Base-by-base conservation (phyloP, 768 basidiomycete genomes). In the Leccinum subtestaceum region DNA sequence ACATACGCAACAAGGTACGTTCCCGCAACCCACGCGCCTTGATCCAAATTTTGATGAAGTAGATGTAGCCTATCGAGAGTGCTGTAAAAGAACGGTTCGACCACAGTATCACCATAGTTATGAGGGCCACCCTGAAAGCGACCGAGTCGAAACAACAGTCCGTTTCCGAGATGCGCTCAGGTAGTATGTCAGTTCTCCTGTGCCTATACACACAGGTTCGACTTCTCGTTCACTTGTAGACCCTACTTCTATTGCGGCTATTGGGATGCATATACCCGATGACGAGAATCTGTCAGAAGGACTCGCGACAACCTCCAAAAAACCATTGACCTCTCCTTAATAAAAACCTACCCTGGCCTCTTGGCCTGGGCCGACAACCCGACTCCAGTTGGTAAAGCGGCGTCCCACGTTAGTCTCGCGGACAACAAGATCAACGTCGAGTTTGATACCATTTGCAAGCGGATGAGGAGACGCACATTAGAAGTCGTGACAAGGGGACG, bases 61-160 rank as follows among this genome's bases (percentile, higher is more conserved):
- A 95, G 93, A 31, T 31, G 10, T 31, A 65, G 81, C 79, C 98
- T 49, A 84, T 98, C 51, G 85, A 87, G 60, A 78, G 79, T 40
- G 89, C 92, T 11, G 91, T 84, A 0, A 77, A 80, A 61, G 90
- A 94, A 65, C 84, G 91, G 43, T 96, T 84, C 75, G 98, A 98
- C 64, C 76, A 81, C 29, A 80, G 84, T 9, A 85, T 92, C 3
- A 89, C 86, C 5, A 67, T 81, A 5, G 88, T 96, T 3, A 75
- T 96, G 53, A 81, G 81, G 64, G 88, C 90, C 0, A 76, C 84
- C 19, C 76, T 97, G 47, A 87, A 85, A 65, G 81, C 85, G 3
- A 88, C 89, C 4, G 88, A 90, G 67, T 66, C 77, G 3, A 81
- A 78, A 36, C 91, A 93, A 69, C 75, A 78, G 48, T 80, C 76